Conservation (phyloP, 1,139 yeast genomes). For the Yamadazyma friedrichii region DNA sequence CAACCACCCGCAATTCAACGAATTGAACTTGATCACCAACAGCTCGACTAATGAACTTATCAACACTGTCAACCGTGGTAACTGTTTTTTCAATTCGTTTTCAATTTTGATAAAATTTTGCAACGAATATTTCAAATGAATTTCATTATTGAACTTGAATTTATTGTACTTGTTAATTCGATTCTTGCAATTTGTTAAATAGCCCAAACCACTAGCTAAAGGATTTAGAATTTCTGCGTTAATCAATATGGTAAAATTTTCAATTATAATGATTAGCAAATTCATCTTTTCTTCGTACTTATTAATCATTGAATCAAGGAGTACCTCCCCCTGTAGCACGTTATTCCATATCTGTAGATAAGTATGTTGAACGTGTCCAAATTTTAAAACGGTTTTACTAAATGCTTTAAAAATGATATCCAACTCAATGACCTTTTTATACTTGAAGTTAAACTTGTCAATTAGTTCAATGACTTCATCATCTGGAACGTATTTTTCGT, state of each 20-base stretch:
- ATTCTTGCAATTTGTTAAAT: neutral
- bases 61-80: neutral
- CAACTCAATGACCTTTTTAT: constrained; percentile 6
- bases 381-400: constrained; percentile 8
- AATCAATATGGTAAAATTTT: constrained; percentile 1
- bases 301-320: constrained; percentile 19
- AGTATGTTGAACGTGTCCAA: constrained; percentile 15
- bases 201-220: neutral
- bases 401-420: constrained; percentile 7
- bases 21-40: constrained; percentile 1
- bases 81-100: neutral
- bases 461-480: neutral
- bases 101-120: neutral
- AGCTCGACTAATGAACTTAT: neutral
- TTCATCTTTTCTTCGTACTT: constrained; percentile 19
- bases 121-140: neutral
- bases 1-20: constrained; percentile 8
- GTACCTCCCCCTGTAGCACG: constrained; percentile 15
- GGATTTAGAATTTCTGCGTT: neutral
- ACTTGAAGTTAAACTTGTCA: neutral
- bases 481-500: neutral
- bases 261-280: constrained; percentile 8
- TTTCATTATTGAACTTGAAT: neutral
- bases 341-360: constrained; percentile 19
- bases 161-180: neutral